Evolutionary conservation across 768 basidiomycete species (phyloP).

Genomic region (Leucosporidium creatinivorum): DNA sequence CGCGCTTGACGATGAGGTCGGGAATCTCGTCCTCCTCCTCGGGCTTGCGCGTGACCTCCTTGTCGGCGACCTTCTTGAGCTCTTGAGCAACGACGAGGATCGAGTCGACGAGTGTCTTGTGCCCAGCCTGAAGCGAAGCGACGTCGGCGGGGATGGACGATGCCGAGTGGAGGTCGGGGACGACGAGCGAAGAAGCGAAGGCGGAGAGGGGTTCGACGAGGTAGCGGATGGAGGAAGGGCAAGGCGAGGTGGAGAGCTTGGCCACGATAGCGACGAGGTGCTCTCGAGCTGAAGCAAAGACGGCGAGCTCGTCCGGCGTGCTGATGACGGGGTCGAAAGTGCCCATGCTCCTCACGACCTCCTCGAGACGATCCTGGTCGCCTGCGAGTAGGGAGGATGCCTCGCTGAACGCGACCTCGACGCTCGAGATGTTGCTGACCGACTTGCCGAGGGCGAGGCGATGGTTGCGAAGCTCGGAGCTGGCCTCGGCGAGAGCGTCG

Average conservation of each 20-base stretch:
- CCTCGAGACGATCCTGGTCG: conserved; percentile 16
- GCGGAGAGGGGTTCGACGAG: conserved; percentile 8
- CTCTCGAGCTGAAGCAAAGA: neutral
- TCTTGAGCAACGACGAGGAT: conserved; percentile 50
- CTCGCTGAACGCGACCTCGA: conserved; percentile 4
- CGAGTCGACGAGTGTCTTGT: conserved; percentile 51
- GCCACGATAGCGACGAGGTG: conserved; percentile 6
- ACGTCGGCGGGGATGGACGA: neutral
- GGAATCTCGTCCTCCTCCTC: conserved; percentile 22
- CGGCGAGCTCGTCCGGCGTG: conserved; percentile 7
- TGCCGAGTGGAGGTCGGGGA: neutral
- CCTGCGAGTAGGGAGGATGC: neutral
- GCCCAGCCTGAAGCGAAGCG: conserved; percentile 22
- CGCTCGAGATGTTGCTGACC: neutral
- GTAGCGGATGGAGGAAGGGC: conserved; percentile 15
- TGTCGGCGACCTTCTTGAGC: conserved; percentile 16
- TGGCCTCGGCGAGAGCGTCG: conserved; percentile 16
- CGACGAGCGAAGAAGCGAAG: conserved; percentile 8
- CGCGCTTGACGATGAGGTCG: conserved; percentile 18
- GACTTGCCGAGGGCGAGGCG: conserved; percentile 10
- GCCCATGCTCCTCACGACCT: neutral
- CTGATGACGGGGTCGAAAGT: conserved; percentile 9
- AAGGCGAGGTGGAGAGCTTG: neutral
- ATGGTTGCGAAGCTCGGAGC: conserved; percentile 15
- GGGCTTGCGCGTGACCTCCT: too few relatives aligned